These are phyloP conservation scores for Penicillium sp. DNA, from an alignment of 2,329 filamentous ascomycete genomes.

Conservation along the genomic window DNA sequence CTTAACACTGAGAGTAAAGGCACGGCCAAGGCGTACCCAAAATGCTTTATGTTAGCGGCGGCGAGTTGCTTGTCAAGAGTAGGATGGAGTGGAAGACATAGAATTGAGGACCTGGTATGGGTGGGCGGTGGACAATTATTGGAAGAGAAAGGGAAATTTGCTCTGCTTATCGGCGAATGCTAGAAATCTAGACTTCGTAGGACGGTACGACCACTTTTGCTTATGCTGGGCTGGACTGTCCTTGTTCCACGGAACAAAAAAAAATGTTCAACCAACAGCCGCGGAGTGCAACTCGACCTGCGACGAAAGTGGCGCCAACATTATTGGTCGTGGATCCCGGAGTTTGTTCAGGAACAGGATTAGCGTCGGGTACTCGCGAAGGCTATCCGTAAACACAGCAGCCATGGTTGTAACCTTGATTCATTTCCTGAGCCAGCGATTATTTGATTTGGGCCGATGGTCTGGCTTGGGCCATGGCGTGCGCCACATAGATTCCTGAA, in stretches of 20 bases:
- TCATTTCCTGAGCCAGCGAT: neutral
- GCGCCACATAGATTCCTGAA: neutral
- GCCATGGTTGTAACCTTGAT: neutral
- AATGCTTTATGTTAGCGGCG: too few species aligned
- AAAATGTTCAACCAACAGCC: neutral
- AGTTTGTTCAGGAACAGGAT: constrained; percentile 36
- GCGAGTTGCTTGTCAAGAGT: too few species aligned
- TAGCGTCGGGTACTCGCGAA: constrained; percentile 26
- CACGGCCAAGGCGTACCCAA: too few species aligned
- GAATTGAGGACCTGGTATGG: too few species aligned
- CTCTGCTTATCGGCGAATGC: neutral
- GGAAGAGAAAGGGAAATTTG: neutral
- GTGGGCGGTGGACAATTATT: neutral
- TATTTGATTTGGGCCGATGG: neutral
- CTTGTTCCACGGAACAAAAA: neutral
- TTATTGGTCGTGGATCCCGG: constrained; percentile 9
- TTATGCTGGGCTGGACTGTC: neutral
- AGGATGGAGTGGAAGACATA: too few species aligned
- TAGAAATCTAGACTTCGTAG: neutral
- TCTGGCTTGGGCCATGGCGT: neutral
- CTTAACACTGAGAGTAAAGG: neutral
- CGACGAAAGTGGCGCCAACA: neutral
- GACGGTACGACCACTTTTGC: neutral
- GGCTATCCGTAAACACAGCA: neutral
- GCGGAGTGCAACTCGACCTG: neutral